Evolutionary conservation across 192 early-diverging fungal species (phyloP).

Genomic region (Anaeromyces robustus): DNA sequence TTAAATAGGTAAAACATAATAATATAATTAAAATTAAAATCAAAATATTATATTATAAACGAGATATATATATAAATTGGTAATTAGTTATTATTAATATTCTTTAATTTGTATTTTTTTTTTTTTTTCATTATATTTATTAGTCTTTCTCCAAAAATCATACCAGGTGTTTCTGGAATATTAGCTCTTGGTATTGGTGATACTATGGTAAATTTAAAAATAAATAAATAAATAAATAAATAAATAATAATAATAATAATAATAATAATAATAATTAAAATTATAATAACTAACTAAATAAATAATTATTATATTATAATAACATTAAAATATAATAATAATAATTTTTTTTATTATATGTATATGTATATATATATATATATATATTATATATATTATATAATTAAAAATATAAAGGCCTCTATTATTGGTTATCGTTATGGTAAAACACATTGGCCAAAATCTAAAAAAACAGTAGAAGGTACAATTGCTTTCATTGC

Average conservation of each 20-base stretch:
- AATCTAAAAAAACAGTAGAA: constrained; percentile 65
- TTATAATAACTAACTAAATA: too few species aligned
- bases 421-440: constrained; percentile 64
- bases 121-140: constrained; percentile 4
- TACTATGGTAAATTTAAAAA: constrained; percentile 51
- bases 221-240: too few species aligned
- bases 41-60: too few species aligned
- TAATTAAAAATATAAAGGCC: too few species aligned
- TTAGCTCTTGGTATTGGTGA: constrained; percentile 83
- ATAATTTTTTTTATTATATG: background rate
- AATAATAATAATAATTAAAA: too few species aligned
- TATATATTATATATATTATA: too few species aligned
- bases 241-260: too few species aligned
- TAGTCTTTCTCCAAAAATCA: constrained; percentile 16
- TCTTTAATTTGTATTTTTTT: background rate
- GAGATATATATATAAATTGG: too few species aligned
- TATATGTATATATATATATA: too few species aligned
- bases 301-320: too few species aligned
- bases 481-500: constrained; percentile 69
- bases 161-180: constrained; percentile 54
- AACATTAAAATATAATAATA: too few species aligned
- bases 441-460: constrained; percentile 59
- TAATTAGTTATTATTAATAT: constrained; percentile 4
- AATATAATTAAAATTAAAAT: background rate
- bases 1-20: constrained; percentile 32